Percentiles rank a stretch among this genome's conserved stretches.
These are phyloP conservation scores for Penicillium subrubescens DNA, from an alignment of 495 filamentous ascomycete genomes.

Conservation along the genomic window DNA sequence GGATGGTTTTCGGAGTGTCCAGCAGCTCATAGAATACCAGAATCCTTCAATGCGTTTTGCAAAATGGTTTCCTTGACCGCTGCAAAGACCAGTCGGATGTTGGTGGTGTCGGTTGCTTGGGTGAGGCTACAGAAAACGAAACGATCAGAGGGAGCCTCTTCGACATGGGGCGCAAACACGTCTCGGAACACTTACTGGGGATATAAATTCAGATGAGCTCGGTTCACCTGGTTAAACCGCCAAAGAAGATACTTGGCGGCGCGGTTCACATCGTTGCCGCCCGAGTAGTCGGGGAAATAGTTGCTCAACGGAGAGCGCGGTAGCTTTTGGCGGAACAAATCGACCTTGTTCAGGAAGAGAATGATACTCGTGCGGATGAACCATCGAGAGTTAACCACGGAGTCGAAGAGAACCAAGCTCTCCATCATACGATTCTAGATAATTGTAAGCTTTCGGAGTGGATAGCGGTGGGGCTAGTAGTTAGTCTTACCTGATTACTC, in stretches of 20 bases:
- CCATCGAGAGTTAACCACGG: conserved; percentile 98
- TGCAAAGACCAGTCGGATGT: conserved; percentile 96
- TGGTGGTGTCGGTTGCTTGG: conserved; percentile 97
- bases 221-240: conserved; percentile 98
- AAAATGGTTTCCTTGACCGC: conserved; percentile 98
- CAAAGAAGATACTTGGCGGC: conserved; percentile 97
- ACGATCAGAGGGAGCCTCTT: not conserved
- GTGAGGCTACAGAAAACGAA: conserved; percentile 65
- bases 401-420: conserved; percentile 95
- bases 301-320: conserved; percentile 83
- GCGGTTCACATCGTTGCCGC: conserved; percentile 95
- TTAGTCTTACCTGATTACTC: conserved; percentile 78
- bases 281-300: conserved; percentile 98
- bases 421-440: conserved; percentile 97
- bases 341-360: conserved; percentile 97
- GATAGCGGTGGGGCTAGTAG: not conserved
- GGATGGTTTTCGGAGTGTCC: conserved; percentile 5
- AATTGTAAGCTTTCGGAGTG: conserved; percentile 5
- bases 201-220: conserved; percentile 93
- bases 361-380: conserved; percentile 99
- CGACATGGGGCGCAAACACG: conserved; percentile 6
- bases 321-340: conserved; percentile 94
- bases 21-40: conserved; percentile 75
- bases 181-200: conserved; percentile 78
- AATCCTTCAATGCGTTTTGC: conserved; percentile 97